These are phyloP conservation scores for Aspergillus japonicus DNA, from an alignment of 2,329 filamentous ascomycete species.

Conservation along the genomic window DNA sequence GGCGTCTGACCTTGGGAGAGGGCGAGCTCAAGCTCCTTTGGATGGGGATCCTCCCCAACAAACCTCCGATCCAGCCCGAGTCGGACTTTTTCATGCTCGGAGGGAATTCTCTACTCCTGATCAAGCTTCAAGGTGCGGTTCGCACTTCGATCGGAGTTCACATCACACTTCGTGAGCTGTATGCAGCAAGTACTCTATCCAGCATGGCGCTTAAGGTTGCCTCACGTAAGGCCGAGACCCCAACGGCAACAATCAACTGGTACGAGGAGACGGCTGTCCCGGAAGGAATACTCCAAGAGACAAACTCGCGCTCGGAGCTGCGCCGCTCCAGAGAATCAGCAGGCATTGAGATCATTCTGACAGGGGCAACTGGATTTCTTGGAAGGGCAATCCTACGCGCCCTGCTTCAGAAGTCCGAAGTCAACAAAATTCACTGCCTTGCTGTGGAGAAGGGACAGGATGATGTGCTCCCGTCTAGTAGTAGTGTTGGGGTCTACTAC, in stretches of 20 bases:
- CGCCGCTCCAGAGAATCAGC: background rate
- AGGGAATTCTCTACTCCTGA: constrained; percentile 37
- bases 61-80: background rate
- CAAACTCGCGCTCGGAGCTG: background rate
- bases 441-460: constrained; percentile 25
- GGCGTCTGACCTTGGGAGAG: constrained; percentile 2
- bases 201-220: constrained; percentile 7
- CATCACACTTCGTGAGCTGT: constrained; percentile 1
- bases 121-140: constrained; percentile 30
- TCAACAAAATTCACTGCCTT: constrained; percentile 47
- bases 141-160: constrained; percentile 19
- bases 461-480: background rate
- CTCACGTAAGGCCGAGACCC: background rate
- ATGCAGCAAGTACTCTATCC: background rate
- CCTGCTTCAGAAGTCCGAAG: constrained; percentile 32
- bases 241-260: constrained; percentile 10
- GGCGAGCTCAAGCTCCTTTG: constrained; percentile 24
- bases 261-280: constrained; percentile 6
- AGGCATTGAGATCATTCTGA: constrained; percentile 21
- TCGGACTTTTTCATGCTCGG: constrained; percentile 37
- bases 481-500: background rate
- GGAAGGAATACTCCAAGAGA: background rate
- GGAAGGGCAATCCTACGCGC: constrained; percentile 40
- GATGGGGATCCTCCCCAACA: constrained; percentile 14
- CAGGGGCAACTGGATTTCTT: constrained; percentile 40